Percentiles rank a stretch among this genome's conserved stretches.
Evolutionary conservation across 2,329 filamentous ascomycete species (phyloP).

Genomic region (Aspergillus glaucus): DNA sequence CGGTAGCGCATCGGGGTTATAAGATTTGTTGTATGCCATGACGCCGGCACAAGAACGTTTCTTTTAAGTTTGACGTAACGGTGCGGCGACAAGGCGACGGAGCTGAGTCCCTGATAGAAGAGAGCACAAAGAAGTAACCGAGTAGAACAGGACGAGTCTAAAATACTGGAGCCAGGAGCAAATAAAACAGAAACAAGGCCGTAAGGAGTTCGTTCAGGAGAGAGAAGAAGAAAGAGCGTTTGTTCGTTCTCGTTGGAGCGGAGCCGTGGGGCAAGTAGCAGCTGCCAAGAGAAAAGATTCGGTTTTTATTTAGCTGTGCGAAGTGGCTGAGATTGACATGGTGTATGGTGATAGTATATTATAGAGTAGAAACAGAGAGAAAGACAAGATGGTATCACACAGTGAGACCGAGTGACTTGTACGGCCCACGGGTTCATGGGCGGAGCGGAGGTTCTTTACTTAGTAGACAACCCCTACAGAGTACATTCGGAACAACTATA

Average conservation of each 20-base stretch:
- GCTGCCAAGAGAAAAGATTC: constrained; percentile 8
- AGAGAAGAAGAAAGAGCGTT: constrained; percentile 4
- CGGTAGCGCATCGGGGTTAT: constrained; percentile 91
- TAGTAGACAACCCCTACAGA: neutral
- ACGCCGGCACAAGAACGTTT: constrained; percentile 5
- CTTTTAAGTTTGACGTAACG: constrained; percentile 18
- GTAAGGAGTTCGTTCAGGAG: constrained; percentile 2
- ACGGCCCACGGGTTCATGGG: no score
- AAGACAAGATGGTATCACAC: no score
- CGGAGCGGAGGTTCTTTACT: neutral
- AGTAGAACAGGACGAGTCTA: neutral
- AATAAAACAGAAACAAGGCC: neutral
- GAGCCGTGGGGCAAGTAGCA: constrained; percentile 18
- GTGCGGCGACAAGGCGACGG: neutral
- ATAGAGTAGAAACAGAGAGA: no score
- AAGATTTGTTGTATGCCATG: constrained; percentile 92
- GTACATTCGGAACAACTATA: neutral
- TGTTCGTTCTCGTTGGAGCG: constrained; percentile 9
- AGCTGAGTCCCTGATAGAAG: neutral
- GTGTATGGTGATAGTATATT: neutral
- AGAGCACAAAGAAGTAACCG: neutral
- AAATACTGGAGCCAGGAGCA: neutral
- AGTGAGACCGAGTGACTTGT: no score
- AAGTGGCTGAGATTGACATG: no score
- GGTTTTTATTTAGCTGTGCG: no score